These are phyloP conservation scores for Achaetomium macrosporum DNA, from an alignment of 2,329 filamentous ascomycete genomes.

Conservation along the genomic window DNA sequence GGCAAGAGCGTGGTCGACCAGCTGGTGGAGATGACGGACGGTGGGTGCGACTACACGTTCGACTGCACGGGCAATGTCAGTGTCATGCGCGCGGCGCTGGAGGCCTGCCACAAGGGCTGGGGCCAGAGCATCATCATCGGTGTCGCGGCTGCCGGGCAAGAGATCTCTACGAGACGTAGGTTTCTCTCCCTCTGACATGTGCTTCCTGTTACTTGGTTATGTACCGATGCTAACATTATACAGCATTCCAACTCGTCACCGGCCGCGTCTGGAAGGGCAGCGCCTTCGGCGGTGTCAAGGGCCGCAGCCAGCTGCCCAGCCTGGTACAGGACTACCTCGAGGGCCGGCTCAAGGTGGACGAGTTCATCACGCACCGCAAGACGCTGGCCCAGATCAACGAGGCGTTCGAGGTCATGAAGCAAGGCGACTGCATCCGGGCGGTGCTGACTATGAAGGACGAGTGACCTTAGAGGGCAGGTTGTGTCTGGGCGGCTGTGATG, in stretches of 20 bases:
- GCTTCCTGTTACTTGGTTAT: neutral
- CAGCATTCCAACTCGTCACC: constrained; percentile 91
- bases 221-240: constrained; percentile 10
- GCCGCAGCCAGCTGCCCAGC: constrained; percentile 80
- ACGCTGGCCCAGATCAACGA: constrained; percentile 76
- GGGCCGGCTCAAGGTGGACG: constrained; percentile 92
- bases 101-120: constrained; percentile 99
- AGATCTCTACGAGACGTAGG: constrained; percentile 89
- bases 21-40: constrained; percentile 95
- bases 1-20: constrained; percentile 82
- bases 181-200: constrained; percentile 27
- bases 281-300: constrained; percentile 97
- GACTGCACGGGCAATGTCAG: constrained; percentile 97
- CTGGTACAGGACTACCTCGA: constrained; percentile 86
- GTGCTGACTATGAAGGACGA: constrained; percentile 63
- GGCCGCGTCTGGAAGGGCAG: constrained; percentile 97
- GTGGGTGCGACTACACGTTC: constrained; percentile 97
- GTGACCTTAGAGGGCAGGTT: constrained; percentile 5
- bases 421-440: constrained; percentile 92
- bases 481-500: neutral
- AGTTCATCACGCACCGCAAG: constrained; percentile 98
- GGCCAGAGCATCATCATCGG: constrained; percentile 97
- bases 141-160: constrained; percentile 91
- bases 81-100: constrained; percentile 91
- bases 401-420: constrained; percentile 87